Base-by-base conservation (phyloP, 352 stramenopile species). In the Bremia lactucae region DNA sequence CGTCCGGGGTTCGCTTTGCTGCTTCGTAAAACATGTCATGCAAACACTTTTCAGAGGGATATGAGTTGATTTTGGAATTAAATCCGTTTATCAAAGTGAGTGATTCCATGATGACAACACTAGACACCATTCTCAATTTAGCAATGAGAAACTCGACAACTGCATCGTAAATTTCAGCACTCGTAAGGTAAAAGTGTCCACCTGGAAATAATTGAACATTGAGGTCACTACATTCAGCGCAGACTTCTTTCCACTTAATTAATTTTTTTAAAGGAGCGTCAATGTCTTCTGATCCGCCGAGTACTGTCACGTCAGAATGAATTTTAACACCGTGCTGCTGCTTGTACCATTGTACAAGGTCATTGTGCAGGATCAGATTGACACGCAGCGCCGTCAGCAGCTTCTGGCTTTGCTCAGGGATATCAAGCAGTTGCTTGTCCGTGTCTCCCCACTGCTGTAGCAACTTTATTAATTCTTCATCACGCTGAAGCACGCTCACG, bases 21-120 rank as follows among this genome's bases (percentile, higher is more conserved):
- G 72, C 74, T 24, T 85, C 75, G 2, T 51, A 49, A 19, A 95
- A 95, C 52, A 89, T 61, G 28, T 88, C 71, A 41, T 95, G 83
- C 40, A 95, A 60, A 45, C 79, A 91, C 31, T 75, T 69, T 18
- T 76, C 65, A 3, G 68, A 58, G 0, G 81, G 79, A 52, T 91
- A 94, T 14, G 68, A 6, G 2, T 52, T 65, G 6, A 41, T 55
- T 37, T 65, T 71, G 20, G 58, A 46, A 52, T 87, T 87, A 45
- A 72, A 64, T 15, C 57, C 21, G 10, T 71, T 42, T 21, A 85
- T 77, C 23, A 70, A 35, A 5, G 68, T 49, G 5, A 42, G 57
- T 14, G 72, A 80, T 28, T 83, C 72, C 33, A 67, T 45, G 28
- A 62, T 48, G 10, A 63, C 65, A 40, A 61, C 60, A 3, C 50